These are phyloP conservation scores for Torulaspora indica DNA, from an alignment of 805 yeast genomes.

Conservation along the genomic window DNA sequence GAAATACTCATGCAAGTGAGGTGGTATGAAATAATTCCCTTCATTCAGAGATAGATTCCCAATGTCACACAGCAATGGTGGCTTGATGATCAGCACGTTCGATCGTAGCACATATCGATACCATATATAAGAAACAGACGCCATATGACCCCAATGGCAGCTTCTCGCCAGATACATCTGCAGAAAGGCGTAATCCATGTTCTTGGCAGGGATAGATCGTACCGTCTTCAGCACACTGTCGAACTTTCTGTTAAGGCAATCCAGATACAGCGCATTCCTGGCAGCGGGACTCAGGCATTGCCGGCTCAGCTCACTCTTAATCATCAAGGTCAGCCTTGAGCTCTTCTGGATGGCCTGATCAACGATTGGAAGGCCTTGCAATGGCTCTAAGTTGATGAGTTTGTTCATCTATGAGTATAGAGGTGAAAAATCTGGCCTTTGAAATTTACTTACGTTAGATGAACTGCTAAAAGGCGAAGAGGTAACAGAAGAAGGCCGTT, in stretches of 20 bases:
- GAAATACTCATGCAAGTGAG: conserved; percentile 23
- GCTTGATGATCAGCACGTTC: conserved; percentile 20
- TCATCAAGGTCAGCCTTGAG: conserved; percentile 2
- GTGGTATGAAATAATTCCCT: conserved; percentile 24
- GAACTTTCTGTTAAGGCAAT: conserved; percentile 29
- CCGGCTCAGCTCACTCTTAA: conserved; percentile 1
- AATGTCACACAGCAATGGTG: conserved; percentile 25
- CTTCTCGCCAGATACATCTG: conserved; percentile 24
- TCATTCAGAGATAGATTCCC: conserved; percentile 26
- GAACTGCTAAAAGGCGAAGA: not conserved
- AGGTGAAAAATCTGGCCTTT: not conserved
- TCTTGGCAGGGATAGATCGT: conserved; percentile 15
- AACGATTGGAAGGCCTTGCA: not conserved
- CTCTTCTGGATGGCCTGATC: not conserved
- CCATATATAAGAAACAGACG: conserved; percentile 29
- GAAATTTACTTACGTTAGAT: not conserved
- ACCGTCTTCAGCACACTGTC: conserved; percentile 17
- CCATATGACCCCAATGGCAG: conserved; percentile 29
- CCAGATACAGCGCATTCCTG: conserved; percentile 16
- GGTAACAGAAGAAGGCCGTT: not conserved
- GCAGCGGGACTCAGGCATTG: conserved; percentile 15
- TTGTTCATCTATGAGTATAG: not conserved
- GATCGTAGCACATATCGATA: conserved; percentile 26
- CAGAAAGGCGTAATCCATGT: conserved; percentile 26
- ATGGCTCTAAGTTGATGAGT: not conserved